phyloP scores from a whole-genome alignment of 768 basidiomycete species.

The Lentinus brumalis region DNA sequence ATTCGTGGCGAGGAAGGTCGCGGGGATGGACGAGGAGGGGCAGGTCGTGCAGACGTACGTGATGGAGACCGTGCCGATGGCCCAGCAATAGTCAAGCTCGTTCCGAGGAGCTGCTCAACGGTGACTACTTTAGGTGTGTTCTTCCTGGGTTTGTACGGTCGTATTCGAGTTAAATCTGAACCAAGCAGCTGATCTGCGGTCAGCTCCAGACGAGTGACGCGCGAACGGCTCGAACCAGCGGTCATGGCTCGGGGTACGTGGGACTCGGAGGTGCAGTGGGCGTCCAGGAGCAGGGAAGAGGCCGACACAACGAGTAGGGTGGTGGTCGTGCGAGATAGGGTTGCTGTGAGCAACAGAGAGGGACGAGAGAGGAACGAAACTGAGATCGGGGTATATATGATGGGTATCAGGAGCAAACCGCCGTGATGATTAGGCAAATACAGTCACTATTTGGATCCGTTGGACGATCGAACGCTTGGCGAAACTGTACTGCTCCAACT shows the following conservation, averaged over 20 bases:
- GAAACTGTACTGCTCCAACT: too few species aligned
- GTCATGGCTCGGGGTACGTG: neutral
- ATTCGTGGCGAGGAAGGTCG: neutral
- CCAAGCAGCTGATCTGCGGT: constrained; percentile 21
- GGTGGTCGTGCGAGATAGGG: neutral
- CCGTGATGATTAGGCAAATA: too few species aligned
- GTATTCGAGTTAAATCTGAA: constrained; percentile 12
- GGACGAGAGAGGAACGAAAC: too few species aligned
- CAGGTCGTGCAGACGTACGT: neutral
- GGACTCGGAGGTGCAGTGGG: neutral
- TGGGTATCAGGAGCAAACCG: too few species aligned
- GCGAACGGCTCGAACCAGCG: neutral
- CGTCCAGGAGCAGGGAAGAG: neutral
- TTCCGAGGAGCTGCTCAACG: constrained; percentile 16
- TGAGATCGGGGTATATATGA: too few species aligned
- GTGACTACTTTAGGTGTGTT: constrained; percentile 8
- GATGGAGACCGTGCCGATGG: constrained; percentile 1
- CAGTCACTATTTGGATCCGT: too few species aligned
- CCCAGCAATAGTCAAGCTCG: constrained; percentile 17
- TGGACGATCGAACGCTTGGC: too few species aligned
- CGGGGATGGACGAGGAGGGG: neutral
- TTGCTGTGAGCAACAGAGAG: too few species aligned
- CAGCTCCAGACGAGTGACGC: constrained; percentile 2
- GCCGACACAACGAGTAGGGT: neutral
- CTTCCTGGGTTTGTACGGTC: constrained; percentile 7